Evolutionary conservation across 2,329 filamentous ascomycete genomes (phyloP), one percentile per base, ranked within the genome.

Genomic region (Exophiala viscosa): DNA sequence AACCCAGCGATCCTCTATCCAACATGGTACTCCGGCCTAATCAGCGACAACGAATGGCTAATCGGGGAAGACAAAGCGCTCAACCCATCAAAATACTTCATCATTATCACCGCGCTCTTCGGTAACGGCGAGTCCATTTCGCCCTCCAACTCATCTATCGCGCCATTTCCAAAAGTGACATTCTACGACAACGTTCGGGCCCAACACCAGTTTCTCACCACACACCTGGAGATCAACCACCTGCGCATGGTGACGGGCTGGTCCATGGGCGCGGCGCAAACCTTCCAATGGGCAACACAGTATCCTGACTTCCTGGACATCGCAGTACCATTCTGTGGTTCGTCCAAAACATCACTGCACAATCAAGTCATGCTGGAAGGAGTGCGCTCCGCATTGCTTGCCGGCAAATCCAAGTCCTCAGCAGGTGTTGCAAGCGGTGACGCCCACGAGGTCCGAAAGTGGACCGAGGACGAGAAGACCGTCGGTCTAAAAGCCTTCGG

Each of bases 11-110:
- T 91, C 52, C 79, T 91, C 55, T 91, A 91, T 64, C 88, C 87
- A 2, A 84, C 83, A 2, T 91, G 87, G 87, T 91, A 84, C 66
- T 84, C 82, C 14, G 84, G 84, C 54, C 73, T 70, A 2, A 87
- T 91, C 57, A 72, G 76, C 2, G 84, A 88, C 63, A 91, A 91
- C 55, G 76, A 86, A 65, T 90, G 87, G 87, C 78, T 91, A 9
- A 77, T 88, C 38, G 85, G 85, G 10, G 67, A 78, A 5, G 77
- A 82, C 60, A 87, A 82, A 65, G 79, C 83, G 0, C 73, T 91
- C 39, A 79, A 79, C 55, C 86, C 87, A 0, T 71, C 74, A 11
- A 76, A 82, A 42, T 86, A 84, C 69, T 87, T 81, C 68, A 86
- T 88, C 53, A 79, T 88, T 62, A 79, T 88, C 57, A 76, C 82